Evolutionary conservation across 2,329 filamentous ascomycete species (phyloP).

Genomic region (Trichoderma gracile): DNA sequence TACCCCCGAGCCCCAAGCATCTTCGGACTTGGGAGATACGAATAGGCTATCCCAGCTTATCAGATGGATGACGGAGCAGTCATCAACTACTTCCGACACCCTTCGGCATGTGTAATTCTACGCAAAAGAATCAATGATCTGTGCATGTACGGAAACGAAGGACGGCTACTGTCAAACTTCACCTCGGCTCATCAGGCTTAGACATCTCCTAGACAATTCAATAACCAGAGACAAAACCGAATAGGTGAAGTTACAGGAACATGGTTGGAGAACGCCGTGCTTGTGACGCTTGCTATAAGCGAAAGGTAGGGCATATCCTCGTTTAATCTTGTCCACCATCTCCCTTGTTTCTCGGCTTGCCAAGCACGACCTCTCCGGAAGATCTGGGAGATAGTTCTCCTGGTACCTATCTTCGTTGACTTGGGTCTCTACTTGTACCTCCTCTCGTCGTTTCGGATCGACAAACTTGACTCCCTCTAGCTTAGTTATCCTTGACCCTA

Average conservation of each 20-base stretch:
- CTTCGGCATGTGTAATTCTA: background rate
- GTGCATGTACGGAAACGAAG: background rate
- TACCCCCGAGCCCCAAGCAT: background rate
- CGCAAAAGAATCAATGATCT: background rate
- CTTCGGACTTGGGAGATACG: background rate
- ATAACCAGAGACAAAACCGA: background rate
- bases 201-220: no score
- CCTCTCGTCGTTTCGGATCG: background rate
- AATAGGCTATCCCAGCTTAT: background rate
- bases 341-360: background rate
- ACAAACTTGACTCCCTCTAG: background rate
- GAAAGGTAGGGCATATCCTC: conserved; percentile 43
- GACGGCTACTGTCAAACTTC: no score
- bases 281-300: conserved; percentile 52
- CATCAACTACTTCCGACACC: conserved; percentile 2
- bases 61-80: background rate
- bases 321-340: conserved; percentile 12
- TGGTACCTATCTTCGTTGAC: background rate
- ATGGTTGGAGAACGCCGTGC: conserved; percentile 35
- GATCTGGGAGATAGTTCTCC: background rate
- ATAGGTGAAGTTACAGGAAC: background rate
- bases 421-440: background rate
- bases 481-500: background rate
- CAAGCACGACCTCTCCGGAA: background rate
- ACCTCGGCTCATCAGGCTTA: no score